phyloP scores from a whole-genome alignment of 2,329 filamentous ascomycete species.

The Apiospora kogelbergensis region DNA sequence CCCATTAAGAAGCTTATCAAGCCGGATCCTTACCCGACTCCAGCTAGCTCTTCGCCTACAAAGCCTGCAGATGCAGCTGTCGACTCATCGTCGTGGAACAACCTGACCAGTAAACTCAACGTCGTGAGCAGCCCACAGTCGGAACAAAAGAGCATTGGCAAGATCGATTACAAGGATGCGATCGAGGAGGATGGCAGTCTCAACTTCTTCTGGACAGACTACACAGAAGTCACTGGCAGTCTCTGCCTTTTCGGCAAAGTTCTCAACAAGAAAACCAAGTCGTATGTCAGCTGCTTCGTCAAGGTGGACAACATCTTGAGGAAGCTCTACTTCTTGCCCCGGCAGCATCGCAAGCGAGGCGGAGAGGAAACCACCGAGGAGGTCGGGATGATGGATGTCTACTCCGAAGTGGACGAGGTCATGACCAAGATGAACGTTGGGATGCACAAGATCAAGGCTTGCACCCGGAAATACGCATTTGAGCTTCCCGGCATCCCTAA shows the following conservation, averaged over 20 bases:
- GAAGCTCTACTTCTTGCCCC: constrained; percentile 90
- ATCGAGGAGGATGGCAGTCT: constrained; percentile 91
- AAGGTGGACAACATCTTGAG: constrained; percentile 93
- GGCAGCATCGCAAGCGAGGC: constrained; percentile 56
- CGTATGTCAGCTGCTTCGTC: constrained; percentile 88
- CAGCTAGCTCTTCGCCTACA: constrained; percentile 73
- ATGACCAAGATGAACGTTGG: constrained; percentile 85
- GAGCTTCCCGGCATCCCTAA: constrained; percentile 84
- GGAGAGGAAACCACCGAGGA: constrained; percentile 73
- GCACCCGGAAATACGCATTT: constrained; percentile 90
- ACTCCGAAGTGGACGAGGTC: constrained; percentile 80
- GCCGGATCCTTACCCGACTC: constrained; percentile 64
- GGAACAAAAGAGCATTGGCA: constrained; percentile 68
- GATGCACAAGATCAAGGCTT: constrained; percentile 92
- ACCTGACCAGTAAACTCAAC: constrained; percentile 82
- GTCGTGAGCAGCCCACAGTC: constrained; percentile 72
- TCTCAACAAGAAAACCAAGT: constrained; percentile 77
- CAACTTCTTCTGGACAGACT: constrained; percentile 96
- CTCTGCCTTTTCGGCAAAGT: constrained; percentile 96
- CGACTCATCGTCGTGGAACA: constrained; percentile 85
- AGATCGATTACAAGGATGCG: constrained; percentile 80
- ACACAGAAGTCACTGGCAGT: constrained; percentile 86
- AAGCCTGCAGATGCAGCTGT: constrained; percentile 60
- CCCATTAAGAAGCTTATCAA: constrained; percentile 75
- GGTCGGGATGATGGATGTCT: constrained; percentile 85